Percentiles rank a stretch among this genome's conserved stretches.
phyloP scores from a whole-genome alignment of 1,139 yeast species.

The Candida glucosophila region DNA sequence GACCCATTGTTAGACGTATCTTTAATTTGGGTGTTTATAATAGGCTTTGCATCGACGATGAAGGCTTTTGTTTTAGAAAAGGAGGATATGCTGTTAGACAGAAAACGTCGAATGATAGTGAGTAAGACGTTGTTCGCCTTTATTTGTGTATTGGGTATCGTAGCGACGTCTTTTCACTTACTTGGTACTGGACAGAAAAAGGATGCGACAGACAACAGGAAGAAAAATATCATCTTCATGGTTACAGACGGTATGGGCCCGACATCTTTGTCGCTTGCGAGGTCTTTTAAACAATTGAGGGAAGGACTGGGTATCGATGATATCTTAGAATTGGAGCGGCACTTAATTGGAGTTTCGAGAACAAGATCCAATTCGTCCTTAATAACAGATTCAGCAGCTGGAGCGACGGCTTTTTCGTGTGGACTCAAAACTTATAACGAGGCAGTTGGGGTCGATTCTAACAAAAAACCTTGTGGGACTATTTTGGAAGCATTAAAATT shows the following conservation, averaged over 20 bases:
- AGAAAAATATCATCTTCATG: conserved; percentile 68
- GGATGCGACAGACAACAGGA: conserved; percentile 8
- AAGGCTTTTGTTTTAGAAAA: too few relatives aligned
- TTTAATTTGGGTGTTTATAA: too few relatives aligned
- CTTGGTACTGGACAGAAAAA: too few relatives aligned
- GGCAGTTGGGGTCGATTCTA: conserved; percentile 68
- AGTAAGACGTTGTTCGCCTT: too few relatives aligned
- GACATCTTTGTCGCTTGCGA: conserved; percentile 65
- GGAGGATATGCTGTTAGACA: too few relatives aligned
- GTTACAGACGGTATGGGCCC: conserved; percentile 95
- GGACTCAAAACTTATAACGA: conserved; percentile 75
- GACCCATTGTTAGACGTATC: too few relatives aligned
- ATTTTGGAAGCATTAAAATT: conserved; percentile 75
- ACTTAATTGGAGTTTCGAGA: conserved; percentile 67
- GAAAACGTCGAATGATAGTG: too few relatives aligned
- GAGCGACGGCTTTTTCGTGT: conserved; percentile 86
- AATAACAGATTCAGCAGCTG: conserved; percentile 89
- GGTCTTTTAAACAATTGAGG: conserved; percentile 56
- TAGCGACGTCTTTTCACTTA: too few relatives aligned
- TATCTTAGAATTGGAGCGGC: conserved; percentile 51
- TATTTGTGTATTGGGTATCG: too few relatives aligned
- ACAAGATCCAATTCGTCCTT: conserved; percentile 66
- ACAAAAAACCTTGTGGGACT: conserved; percentile 66
- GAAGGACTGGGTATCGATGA: conserved; percentile 45
- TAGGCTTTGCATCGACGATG: too few relatives aligned